Evolutionary conservation across 352 stramenopile species (phyloP).

Genomic region (Globisporangium ultimum): DNA sequence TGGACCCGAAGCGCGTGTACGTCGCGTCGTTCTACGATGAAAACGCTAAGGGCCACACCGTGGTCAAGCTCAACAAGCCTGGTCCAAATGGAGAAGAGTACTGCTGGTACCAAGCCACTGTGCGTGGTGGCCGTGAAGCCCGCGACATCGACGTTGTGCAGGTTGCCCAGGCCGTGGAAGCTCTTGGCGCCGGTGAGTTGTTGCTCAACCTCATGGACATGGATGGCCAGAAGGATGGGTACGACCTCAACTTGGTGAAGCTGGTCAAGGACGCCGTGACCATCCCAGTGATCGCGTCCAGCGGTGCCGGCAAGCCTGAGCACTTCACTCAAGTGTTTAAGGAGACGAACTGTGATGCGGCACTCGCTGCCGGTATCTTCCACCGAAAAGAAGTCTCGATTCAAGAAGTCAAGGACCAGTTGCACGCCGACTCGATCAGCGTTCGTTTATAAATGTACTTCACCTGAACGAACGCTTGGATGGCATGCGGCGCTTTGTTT

Average conservation of each 20-base stretch:
- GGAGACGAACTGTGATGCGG: slow-evolving; percentile 90
- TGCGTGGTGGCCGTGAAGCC: slow-evolving; percentile 94
- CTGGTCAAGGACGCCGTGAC: slow-evolving; percentile 86
- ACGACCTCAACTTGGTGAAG: slow-evolving; percentile 59
- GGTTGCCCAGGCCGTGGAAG: slow-evolving; percentile 86
- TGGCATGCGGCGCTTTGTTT: not conserved
- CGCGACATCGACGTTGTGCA: slow-evolving; percentile 86
- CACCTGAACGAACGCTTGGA: too few relatives aligned
- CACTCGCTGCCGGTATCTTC: slow-evolving; percentile 98
- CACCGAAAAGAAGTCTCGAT: slow-evolving; percentile 97
- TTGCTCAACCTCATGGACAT: slow-evolving; percentile 99
- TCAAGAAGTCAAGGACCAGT: slow-evolving; percentile 90
- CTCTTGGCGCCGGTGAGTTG: slow-evolving; percentile 95
- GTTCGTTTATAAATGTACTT: slow-evolving; percentile 47
- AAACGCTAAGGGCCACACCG: slow-evolving; percentile 47
- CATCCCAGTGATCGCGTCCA: slow-evolving; percentile 98
- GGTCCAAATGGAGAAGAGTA: slow-evolving; percentile 93
- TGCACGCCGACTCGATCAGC: slow-evolving; percentile 69
- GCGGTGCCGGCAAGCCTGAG: slow-evolving; percentile 89
- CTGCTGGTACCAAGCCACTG: slow-evolving; percentile 98
- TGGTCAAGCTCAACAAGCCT: slow-evolving; percentile 69
- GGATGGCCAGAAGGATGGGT: slow-evolving; percentile 95
- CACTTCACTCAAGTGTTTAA: slow-evolving; percentile 97
- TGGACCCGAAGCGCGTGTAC: slow-evolving; percentile 93
- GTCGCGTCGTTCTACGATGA: slow-evolving; percentile 73